Evolutionary conservation across 2,329 filamentous ascomycete genomes (phyloP), one percentile per base, ranked within the genome.

Genomic region (Colletotrichum tamarilloi): DNA sequence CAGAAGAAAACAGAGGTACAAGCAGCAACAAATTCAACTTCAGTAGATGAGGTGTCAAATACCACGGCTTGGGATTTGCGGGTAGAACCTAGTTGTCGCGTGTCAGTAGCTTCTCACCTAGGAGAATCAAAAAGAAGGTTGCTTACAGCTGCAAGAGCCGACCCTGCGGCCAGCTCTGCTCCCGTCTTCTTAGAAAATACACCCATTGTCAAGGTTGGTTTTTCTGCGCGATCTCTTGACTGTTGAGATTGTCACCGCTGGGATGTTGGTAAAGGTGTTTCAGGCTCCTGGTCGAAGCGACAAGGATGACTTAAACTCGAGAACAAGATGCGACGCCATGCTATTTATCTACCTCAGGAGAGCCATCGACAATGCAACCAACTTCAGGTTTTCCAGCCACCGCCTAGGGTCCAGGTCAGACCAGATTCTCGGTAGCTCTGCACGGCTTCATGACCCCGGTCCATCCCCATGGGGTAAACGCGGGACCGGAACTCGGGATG

Each of bases 1-100:
- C 80, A 0, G 84, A 84, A 0, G 84, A 86, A 0, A 87, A 74
- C 1, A 86, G 76, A 0, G 85, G 85, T 1, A 87, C 76, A 1
- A 86, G 72, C 1, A 87, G 78, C 22, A 85, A 76, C 2, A 86
- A 74, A 62, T 87, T 87, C 7, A 87, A 79, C 32, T 81, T 77
- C 4, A 86, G 76, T 0, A 88, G 77, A 77, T 87, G 84, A 0
- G 81, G 78, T 2, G 80, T 78, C 8, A 80, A 79, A 67, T 82
- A 86, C 86, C 86, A 87, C n/a, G 80, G 79, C 42, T 79, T 80
- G 26, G 79, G 76, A 63, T 84, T 79, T n/a, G 81, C 65, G 16
- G 85, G 85, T 2, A 87, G 78, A 3, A 86, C 78, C 77, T 80
- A 35, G 30, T 62, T 22, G 8, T 19, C 14, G 19, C 19, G 42